Percentiles rank a stretch among this genome's conserved stretches.
phyloP scores from a whole-genome alignment of 2,329 filamentous ascomycete genomes.

The Aspergillus texensis region DNA sequence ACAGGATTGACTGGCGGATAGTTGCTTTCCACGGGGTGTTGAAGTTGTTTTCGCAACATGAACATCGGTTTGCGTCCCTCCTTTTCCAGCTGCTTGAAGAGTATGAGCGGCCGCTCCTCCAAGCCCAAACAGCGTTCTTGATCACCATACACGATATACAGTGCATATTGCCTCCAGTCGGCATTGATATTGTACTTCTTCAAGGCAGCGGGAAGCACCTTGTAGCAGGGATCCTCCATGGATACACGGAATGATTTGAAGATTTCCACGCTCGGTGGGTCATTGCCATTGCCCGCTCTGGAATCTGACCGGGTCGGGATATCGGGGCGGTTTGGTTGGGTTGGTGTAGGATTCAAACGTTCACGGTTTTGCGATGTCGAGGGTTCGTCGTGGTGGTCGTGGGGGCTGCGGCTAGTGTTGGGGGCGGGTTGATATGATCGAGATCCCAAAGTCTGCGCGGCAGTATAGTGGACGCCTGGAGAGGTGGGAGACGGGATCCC shows the following conservation, averaged over 20 bases:
- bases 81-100: slow-evolving; percentile 96
- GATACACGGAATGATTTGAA: slow-evolving; percentile 99
- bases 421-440: slow-evolving; percentile 45
- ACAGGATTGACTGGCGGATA: slow-evolving; percentile 27
- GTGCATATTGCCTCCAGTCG: slow-evolving; percentile 93
- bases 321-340: slow-evolving; percentile 34
- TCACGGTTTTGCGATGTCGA: slow-evolving; percentile 34
- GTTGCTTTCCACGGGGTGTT: slow-evolving; percentile 48
- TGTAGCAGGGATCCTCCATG: slow-evolving; percentile 97
- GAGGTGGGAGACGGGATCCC: slow-evolving; percentile 51
- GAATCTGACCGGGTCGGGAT: slow-evolving; percentile 37
- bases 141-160: slow-evolving; percentile 99
- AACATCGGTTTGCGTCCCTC: slow-evolving; percentile 99
- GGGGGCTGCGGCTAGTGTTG: slow-evolving; percentile 30
- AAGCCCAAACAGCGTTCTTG: slow-evolving; percentile 91
- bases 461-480: slow-evolving; percentile 39
- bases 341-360: slow-evolving; percentile 35
- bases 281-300: slow-evolving; percentile 29
- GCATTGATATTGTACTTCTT: slow-evolving; percentile 99
- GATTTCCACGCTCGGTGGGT: slow-evolving; percentile 72
- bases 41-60: slow-evolving; percentile 78
- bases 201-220: slow-evolving; percentile 90
- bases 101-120: slow-evolving; percentile 88
- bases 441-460: slow-evolving; percentile 47
- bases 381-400: slow-evolving; percentile 45